Percentiles rank a stretch among this genome's conserved stretches.
These are phyloP conservation scores for Syzygium aqueum DNA, from an alignment of 345 rosid species.

Conservation along the genomic window DNA sequence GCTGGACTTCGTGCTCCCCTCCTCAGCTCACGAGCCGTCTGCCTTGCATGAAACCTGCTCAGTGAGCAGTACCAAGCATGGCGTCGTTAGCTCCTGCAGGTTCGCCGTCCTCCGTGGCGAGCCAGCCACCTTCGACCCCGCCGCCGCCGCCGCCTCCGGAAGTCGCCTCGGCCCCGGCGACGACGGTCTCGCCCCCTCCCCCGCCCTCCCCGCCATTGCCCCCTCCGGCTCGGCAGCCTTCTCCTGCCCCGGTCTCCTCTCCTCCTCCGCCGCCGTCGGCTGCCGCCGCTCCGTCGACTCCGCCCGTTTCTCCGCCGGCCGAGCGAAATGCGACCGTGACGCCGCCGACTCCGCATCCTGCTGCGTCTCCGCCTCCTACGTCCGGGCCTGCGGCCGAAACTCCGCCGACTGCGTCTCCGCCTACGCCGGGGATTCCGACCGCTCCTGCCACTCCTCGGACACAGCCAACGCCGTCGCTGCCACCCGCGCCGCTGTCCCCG, in stretches of 20 bases:
- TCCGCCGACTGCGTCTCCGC: background rate
- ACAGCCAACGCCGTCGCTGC: background rate
- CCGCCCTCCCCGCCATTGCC: background rate
- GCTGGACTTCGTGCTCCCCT: background rate
- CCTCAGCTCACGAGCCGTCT: background rate
- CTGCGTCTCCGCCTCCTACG: background rate
- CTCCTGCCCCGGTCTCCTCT: background rate
- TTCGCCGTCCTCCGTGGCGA: background rate
- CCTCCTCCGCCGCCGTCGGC: background rate
- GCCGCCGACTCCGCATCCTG: background rate
- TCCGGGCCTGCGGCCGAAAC: background rate
- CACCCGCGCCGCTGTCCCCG: background rate
- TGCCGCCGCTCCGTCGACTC: background rate
- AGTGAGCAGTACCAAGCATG: background rate
- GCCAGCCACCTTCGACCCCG: background rate
- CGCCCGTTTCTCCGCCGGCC: background rate
- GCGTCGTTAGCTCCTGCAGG: background rate
- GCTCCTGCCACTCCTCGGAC: background rate
- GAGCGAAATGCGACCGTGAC: slow-evolving; percentile 4
- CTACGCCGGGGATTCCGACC: background rate
- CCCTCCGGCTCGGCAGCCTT: background rate
- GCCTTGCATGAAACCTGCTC: background rate
- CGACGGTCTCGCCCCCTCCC: background rate
- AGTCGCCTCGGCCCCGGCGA: background rate
- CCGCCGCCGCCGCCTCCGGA: background rate